Evolutionary conservation across 768 basidiomycete genomes (phyloP).

Genomic region (Rossbeevera mucosa): DNA sequence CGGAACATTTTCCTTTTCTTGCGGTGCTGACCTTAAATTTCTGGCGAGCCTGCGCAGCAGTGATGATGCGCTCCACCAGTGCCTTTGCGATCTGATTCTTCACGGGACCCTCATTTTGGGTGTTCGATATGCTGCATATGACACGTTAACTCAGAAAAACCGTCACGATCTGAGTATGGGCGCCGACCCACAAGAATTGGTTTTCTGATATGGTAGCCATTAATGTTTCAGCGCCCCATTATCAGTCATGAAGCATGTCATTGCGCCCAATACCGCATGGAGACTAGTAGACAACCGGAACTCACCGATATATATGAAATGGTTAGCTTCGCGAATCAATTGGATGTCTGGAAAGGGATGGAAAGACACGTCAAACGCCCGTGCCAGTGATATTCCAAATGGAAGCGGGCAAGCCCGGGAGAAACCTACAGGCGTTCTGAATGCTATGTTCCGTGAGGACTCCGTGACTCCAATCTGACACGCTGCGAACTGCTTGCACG

Average conservation of each 20-base stretch:
- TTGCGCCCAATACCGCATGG: slow-evolving; percentile 8
- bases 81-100: slow-evolving; percentile 82
- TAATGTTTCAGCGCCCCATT: neutral
- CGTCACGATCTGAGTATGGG: neutral
- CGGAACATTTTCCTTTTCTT: neutral
- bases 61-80: slow-evolving; percentile 77
- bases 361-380: neutral
- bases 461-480: slow-evolving; percentile 93
- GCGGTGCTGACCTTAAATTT: slow-evolving; percentile 65
- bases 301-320: slow-evolving; percentile 90
- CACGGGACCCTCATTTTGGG: slow-evolving; percentile 58
- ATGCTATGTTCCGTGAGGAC: slow-evolving; percentile 87
- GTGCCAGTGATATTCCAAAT: neutral
- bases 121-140: slow-evolving; percentile 66
- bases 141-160: slow-evolving; percentile 4
- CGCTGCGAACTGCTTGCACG: slow-evolving; percentile 82
- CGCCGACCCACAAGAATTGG: slow-evolving; percentile 72
- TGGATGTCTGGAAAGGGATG: slow-evolving; percentile 50
- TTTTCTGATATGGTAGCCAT: slow-evolving; percentile 47
- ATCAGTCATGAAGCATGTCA: slow-evolving; percentile 9
- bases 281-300: slow-evolving; percentile 6
- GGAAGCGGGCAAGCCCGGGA: neutral
- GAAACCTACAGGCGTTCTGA: slow-evolving; percentile 80
- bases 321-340: slow-evolving; percentile 77
- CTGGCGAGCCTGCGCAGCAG: slow-evolving; percentile 61